Percentiles rank a stretch among this genome's conserved stretches.
phyloP scores from a whole-genome alignment of 1,284 basidiomycete genomes.

The Ceratobasidium papillatum region DNA sequence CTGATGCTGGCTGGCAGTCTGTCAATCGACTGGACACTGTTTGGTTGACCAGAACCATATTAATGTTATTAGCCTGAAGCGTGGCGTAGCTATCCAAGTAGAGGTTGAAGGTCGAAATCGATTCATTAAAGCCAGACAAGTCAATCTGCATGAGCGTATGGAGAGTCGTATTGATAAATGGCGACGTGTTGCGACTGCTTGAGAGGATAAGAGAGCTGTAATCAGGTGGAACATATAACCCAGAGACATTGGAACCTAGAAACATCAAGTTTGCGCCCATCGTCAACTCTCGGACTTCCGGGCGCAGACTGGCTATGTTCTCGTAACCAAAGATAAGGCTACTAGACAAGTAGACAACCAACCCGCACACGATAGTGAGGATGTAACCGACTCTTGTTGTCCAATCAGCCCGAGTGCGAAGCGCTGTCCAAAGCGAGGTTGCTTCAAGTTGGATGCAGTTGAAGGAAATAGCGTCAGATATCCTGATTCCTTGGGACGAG shows the following conservation, averaged over 20 bases:
- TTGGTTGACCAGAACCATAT: not conserved
- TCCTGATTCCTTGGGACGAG: not conserved
- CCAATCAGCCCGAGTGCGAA: not conserved
- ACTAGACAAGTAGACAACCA: not conserved
- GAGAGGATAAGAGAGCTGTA: slow-evolving; percentile 3
- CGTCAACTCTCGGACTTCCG: not conserved
- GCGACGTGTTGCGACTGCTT: not conserved
- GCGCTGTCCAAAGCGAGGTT: not conserved
- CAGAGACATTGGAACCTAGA: slow-evolving; percentile 3
- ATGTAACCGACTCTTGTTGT: not conserved
- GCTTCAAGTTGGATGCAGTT: not conserved
- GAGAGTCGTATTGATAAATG: not conserved
- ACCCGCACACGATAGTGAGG: not conserved
- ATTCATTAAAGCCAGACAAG: not conserved
- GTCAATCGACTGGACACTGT: not conserved
- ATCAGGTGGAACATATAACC: not conserved
- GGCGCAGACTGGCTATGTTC: not conserved
- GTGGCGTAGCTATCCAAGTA: not conserved
- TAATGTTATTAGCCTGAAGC: not conserved
- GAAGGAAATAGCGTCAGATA: not conserved
- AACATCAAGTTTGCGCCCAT: not conserved
- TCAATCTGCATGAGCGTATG: not conserved
- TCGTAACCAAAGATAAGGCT: slow-evolving; percentile 12
- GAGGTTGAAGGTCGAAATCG: not conserved
- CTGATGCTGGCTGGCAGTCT: not conserved